Evolutionary conservation across 352 stramenopile genomes (phyloP), one percentile per base, ranked within the genome.

Genomic region (Phytophthora tentaculata): DNA sequence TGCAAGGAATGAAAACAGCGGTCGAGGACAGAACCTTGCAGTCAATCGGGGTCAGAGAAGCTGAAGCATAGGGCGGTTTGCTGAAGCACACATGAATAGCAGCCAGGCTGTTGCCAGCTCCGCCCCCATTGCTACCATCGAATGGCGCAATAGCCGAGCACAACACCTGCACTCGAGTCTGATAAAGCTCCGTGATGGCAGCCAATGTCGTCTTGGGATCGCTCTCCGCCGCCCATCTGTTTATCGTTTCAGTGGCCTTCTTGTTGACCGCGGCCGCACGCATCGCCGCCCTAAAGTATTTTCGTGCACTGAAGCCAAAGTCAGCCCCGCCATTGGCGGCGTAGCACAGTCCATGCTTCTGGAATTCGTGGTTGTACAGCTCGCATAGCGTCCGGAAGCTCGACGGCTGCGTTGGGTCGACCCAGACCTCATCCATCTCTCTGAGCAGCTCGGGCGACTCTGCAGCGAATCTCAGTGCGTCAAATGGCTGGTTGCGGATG

Each of bases 351-450:
- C 87, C 85, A 64, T 95, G 87, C 73, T 95, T 95, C 73, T 95
- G 87, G 74, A 95, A 94, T 75, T 94, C 85, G 71, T 95, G 85
- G 74, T 95, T 90, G 83, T 94, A 95, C 37, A 92, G 77, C 56
- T 92, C 83, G 48, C 87, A 95, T 44, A 91, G 67, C 50, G 80
- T 71, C 28, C 78, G 77, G 51, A 75, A 69, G 29, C 59, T 69
- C 28, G 73, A 77, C n/a, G 65, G 41, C 53, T 84, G 73, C 24
- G 80, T 81, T 0, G 80, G 71, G 56, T 86, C 80, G 37, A 84
- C 55, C 80, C 77, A 88, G 5, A 69, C 55, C 8, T 64, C 35
- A n/a, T 58, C 49, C 77, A 86, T 86, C 45, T 67, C 63, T 22
- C 32, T 51, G 12, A 88, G 67, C 39, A 88, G 67, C n/a, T 68